Evolutionary conservation across 345 rosid species (phyloP).

Genomic region (Eucalyptus albens): DNA sequence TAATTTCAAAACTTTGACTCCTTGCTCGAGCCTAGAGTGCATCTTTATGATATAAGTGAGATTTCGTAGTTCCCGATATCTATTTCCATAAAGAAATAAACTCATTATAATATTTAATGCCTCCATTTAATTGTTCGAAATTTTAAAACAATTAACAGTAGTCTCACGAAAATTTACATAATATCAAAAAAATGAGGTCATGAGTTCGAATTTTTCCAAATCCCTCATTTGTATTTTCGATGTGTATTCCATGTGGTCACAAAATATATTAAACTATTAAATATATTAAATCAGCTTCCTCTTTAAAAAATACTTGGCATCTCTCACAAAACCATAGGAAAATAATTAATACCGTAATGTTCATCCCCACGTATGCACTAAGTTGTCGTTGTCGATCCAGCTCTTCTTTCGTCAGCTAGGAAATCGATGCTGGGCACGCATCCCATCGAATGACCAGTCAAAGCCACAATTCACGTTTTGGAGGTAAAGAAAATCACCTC

Average conservation of each 20-base stretch:
- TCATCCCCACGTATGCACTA: background rate
- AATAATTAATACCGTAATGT: too few species aligned
- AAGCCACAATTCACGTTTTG: background rate
- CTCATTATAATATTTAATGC: too few species aligned
- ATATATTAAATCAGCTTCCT: too few species aligned
- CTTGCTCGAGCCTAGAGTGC: background rate
- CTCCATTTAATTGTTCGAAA: too few species aligned
- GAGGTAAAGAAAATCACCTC: too few species aligned
- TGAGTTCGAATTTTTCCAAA: background rate
- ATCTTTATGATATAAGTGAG: background rate
- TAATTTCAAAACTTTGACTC: background rate
- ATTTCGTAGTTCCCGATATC: background rate
- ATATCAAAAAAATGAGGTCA: too few species aligned
- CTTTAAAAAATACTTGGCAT: too few species aligned
- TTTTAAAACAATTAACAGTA: accelerated
- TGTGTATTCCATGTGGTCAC: background rate
- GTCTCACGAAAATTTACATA: background rate
- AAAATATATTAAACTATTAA: background rate
- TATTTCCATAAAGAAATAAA: background rate
- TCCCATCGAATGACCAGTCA: background rate
- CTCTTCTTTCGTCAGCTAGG: background rate
- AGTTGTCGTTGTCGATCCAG: background rate
- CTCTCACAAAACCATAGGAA: too few species aligned
- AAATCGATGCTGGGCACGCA: background rate
- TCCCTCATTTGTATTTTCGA: background rate